phyloP scores from a whole-genome alignment of 2,329 filamentous ascomycete genomes.

The Elsinoe necatrix region DNA sequence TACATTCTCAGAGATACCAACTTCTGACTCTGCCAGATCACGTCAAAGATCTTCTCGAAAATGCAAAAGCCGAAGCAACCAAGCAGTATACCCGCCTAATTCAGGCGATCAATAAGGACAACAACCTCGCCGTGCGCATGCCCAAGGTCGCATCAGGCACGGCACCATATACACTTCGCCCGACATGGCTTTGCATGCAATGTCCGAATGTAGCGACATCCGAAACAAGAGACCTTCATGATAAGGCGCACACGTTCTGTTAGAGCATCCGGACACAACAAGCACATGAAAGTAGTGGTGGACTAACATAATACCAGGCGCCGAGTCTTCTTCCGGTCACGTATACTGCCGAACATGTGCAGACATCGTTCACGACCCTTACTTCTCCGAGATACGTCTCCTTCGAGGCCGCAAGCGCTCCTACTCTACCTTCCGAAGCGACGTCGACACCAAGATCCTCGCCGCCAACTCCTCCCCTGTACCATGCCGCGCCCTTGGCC shows the following conservation, averaged over 20 bases:
- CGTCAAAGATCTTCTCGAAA: constrained; percentile 59
- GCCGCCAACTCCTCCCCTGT: constrained; percentile 68
- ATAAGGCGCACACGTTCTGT: constrained; percentile 69
- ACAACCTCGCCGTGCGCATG: constrained; percentile 60
- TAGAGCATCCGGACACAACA: constrained; percentile 23
- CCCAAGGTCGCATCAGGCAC: constrained; percentile 39
- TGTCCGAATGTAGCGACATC: constrained; percentile 61
- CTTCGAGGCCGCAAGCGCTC: constrained; percentile 68
- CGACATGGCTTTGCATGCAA: constrained; percentile 59
- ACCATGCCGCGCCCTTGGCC: constrained; percentile 76
- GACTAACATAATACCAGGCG: constrained; percentile 44
- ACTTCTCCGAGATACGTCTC: constrained; percentile 64
- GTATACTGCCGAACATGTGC: constrained; percentile 75
- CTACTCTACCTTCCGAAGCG: constrained; percentile 45
- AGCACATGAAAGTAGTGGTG: not conserved
- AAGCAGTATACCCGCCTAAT: constrained; percentile 65
- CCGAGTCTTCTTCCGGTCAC: constrained; percentile 66
- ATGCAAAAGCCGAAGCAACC: constrained; percentile 59
- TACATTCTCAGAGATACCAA: not conserved
- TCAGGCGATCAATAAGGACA: constrained; percentile 60
- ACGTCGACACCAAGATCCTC: constrained; percentile 63
- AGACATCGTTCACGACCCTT: constrained; percentile 76
- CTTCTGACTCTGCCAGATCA: constrained; percentile 50
- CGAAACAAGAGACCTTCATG: constrained; percentile 59
- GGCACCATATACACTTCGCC: constrained; percentile 21